These are phyloP conservation scores for Kwoniella heveanensis DNA, from an alignment of 768 basidiomycete genomes.

Conservation along the genomic window DNA sequence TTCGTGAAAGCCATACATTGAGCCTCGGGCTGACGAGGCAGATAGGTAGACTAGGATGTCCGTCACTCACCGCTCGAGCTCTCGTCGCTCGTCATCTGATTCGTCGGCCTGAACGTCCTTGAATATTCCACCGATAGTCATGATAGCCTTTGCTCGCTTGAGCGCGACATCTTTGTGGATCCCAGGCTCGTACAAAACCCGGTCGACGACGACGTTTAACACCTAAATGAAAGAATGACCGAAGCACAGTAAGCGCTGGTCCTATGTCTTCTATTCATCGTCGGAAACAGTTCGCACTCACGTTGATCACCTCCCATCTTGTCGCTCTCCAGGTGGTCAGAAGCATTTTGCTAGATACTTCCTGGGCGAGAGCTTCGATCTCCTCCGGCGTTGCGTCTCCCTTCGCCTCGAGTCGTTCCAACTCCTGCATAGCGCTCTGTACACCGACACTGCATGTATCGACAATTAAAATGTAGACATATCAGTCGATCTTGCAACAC, in stretches of 20 bases:
- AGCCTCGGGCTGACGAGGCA: too few relatives aligned
- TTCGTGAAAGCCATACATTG: neutral
- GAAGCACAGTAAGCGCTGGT: neutral
- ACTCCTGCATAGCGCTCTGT: conserved; percentile 80
- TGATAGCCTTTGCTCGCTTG: conserved; percentile 86
- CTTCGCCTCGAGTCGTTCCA: conserved; percentile 84
- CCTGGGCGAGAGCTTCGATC: conserved; percentile 81
- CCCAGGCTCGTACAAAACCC: conserved; percentile 77
- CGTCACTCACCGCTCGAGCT: conserved; percentile 86
- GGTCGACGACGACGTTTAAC: conserved; percentile 68
- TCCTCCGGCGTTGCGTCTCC: conserved; percentile 88
- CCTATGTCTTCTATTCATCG: neutral
- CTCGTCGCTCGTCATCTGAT: conserved; percentile 87
- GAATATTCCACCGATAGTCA: conserved; percentile 87
- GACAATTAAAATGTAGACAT: neutral
- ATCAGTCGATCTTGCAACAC: neutral
- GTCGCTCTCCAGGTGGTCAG: conserved; percentile 98
- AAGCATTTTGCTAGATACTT: conserved; percentile 93
- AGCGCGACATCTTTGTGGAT: conserved; percentile 70
- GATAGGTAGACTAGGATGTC: too few relatives aligned
- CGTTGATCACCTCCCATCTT: conserved; percentile 88
- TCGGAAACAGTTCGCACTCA: conserved; percentile 60
- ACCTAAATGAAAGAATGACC: conserved; percentile 12
- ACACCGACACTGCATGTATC: conserved; percentile 64
- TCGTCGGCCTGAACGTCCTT: conserved; percentile 82